These are phyloP conservation scores for Hamamelis virginiana DNA, from an alignment of 164 flowering plant genomes.

Conservation along the genomic window DNA sequence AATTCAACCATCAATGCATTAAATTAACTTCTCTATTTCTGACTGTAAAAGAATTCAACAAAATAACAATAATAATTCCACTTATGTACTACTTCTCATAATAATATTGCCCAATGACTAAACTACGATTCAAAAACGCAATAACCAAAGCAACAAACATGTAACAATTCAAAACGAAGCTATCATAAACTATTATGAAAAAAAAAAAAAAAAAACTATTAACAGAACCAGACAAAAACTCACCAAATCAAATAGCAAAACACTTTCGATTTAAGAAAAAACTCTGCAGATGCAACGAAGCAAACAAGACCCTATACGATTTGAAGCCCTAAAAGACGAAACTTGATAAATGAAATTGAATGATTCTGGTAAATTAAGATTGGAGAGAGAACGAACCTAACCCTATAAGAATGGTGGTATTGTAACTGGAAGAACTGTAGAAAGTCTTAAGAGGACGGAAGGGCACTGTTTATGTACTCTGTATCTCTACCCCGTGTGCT, in stretches of 20 bases:
- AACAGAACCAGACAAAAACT: neutral
- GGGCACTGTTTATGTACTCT: neutral
- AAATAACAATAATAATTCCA: neutral
- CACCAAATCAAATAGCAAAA: neutral
- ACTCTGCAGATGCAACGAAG: neutral
- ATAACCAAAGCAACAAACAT: too few relatives aligned
- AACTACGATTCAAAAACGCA: too few relatives aligned
- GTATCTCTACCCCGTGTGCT: too few relatives aligned
- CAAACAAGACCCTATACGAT: neutral
- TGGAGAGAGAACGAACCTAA: neutral
- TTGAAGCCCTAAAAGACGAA: neutral
- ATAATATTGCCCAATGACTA: too few relatives aligned
- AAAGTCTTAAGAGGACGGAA: neutral
- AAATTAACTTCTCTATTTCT: neutral
- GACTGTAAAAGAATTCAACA: neutral
- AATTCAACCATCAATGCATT: neutral
- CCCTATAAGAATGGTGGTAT: neutral
- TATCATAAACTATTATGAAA: too few relatives aligned
- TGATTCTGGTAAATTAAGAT: neutral
- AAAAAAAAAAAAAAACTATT: neutral
- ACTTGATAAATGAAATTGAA: neutral
- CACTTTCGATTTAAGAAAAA: neutral
- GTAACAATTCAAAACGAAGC: too few relatives aligned
- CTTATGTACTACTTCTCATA: too few relatives aligned
- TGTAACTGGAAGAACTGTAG: conserved; percentile 8